These are phyloP conservation scores for Trametes versicolor DNA, from an alignment of 1,284 basidiomycete species.

Conservation along the genomic window DNA sequence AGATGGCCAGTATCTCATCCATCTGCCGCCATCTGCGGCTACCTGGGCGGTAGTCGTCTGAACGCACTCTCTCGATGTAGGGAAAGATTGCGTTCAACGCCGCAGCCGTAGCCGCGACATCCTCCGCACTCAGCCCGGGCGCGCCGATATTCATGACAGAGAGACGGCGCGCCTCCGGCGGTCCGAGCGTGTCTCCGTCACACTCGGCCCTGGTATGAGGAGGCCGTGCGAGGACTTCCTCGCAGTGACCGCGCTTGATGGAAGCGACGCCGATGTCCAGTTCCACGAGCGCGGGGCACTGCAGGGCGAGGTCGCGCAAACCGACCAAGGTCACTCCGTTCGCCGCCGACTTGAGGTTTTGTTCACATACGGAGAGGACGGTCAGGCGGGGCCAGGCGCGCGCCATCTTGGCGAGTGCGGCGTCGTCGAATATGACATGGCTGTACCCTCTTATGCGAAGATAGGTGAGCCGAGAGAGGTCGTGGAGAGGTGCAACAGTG, in stretches of 20 bases:
- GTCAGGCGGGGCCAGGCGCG: background rate
- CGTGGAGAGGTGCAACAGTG: background rate
- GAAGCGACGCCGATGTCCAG: background rate
- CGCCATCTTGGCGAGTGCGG: background rate
- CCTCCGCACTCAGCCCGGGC: too few species aligned
- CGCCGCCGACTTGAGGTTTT: background rate
- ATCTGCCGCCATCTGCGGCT: too few species aligned
- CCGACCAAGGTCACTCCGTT: background rate
- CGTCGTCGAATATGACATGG: background rate
- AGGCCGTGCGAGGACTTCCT: background rate
- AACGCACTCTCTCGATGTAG: too few species aligned
- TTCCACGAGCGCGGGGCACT: background rate
- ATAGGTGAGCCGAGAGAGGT: background rate
- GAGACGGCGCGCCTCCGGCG: too few species aligned
- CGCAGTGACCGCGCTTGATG: background rate
- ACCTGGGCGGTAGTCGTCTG: too few species aligned
- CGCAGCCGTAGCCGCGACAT: too few species aligned
- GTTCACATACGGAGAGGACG: background rate
- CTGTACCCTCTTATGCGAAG: background rate
- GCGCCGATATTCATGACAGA: too few species aligned
- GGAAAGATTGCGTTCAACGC: too few species aligned
- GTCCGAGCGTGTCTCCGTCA: too few species aligned
- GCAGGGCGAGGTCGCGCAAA: background rate
- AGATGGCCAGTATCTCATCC: too few species aligned
- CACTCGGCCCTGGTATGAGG: too few species aligned